phyloP scores from a whole-genome alignment of 2,329 filamentous ascomycete species.

The Simplicillium aogashimaense region DNA sequence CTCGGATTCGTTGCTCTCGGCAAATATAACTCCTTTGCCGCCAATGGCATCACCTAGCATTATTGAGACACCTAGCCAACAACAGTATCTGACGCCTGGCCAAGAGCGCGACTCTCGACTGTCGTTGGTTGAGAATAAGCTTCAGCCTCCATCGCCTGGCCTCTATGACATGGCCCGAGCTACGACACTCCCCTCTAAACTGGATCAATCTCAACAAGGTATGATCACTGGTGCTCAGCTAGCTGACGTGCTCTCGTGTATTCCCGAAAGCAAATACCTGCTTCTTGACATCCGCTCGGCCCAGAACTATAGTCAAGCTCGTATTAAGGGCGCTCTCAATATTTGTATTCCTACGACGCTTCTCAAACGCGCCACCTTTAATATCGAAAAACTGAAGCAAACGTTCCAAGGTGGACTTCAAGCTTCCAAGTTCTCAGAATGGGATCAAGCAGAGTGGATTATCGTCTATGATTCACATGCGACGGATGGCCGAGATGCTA shows the following conservation, averaged over 20 bases:
- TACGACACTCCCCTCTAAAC: slow-evolving; percentile 41
- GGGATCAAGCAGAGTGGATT: slow-evolving; percentile 65
- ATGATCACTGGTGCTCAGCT: slow-evolving; percentile 47
- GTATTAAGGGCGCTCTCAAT: slow-evolving; percentile 75
- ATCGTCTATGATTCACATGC: slow-evolving; percentile 82
- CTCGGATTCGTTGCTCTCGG: slow-evolving; percentile 34
- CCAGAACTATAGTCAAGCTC: slow-evolving; percentile 67
- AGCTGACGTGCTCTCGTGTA: slow-evolving; percentile 41
- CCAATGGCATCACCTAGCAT: slow-evolving; percentile 28
- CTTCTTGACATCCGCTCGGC: slow-evolving; percentile 80
- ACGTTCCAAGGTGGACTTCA: slow-evolving; percentile 70
- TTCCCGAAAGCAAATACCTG: slow-evolving; percentile 39
- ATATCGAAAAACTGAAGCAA: slow-evolving; percentile 75
- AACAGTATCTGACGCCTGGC: slow-evolving; percentile 8
- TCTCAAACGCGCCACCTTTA: slow-evolving; percentile 83
- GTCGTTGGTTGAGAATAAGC: slow-evolving; percentile 39
- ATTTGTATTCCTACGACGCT: slow-evolving; percentile 92
- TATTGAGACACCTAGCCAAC: slow-evolving; percentile 24
- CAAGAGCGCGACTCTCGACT: slow-evolving; percentile 45
- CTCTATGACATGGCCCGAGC: slow-evolving; percentile 20
- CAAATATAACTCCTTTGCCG: slow-evolving; percentile 29
- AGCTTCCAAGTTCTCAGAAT: slow-evolving; percentile 63
- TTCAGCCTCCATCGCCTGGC: slow-evolving; percentile 25
- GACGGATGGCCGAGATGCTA: slow-evolving; percentile 68
- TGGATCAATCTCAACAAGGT: slow-evolving; percentile 34